phyloP scores from a whole-genome alignment of 2,329 filamentous ascomycete species.

The Albophoma yamanashiensis region DNA sequence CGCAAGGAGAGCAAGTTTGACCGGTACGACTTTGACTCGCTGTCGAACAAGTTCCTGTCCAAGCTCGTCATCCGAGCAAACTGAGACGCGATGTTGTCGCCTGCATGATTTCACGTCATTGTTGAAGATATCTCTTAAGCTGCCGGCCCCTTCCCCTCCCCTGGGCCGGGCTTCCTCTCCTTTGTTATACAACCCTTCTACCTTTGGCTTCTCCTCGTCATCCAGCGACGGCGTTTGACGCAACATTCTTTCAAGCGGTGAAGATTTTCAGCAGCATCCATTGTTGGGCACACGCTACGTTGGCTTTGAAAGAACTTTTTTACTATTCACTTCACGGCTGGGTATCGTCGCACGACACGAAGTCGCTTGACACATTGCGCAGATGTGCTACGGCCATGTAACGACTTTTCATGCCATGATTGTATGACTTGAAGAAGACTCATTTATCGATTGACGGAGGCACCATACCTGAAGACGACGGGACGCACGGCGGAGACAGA shows the following conservation, averaged over 20 bases:
- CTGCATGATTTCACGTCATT: background rate
- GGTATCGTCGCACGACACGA: conserved; percentile 21
- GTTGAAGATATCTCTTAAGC: conserved; percentile 3
- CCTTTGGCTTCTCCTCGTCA: conserved; percentile 20
- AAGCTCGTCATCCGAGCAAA: conserved; percentile 94
- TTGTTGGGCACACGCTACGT: background rate
- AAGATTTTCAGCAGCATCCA: conserved; percentile 1
- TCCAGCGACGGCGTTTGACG: conserved; percentile 34
- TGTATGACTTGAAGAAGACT: conserved; percentile 31
- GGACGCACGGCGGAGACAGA: background rate
- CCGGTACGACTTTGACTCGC: conserved; percentile 82
- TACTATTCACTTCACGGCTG: conserved; percentile 18
- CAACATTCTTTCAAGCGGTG: conserved; percentile 17
- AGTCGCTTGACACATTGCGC: conserved; percentile 17
- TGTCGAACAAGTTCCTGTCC: conserved; percentile 95
- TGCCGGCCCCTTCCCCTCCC: conserved; percentile 3
- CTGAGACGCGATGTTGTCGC: conserved; percentile 24
- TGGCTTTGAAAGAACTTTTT: conserved; percentile 3
- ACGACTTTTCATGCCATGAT: conserved; percentile 10
- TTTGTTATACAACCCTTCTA: conserved; percentile 18
- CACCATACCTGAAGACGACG: background rate
- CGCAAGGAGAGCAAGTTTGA: conserved; percentile 77
- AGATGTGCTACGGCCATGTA: conserved; percentile 24
- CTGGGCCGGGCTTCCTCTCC: conserved; percentile 13
- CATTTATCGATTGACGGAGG: conserved; percentile 11